Conservation (phyloP, 768 basidiomycete species). For the Serendipita sp. region DNA sequence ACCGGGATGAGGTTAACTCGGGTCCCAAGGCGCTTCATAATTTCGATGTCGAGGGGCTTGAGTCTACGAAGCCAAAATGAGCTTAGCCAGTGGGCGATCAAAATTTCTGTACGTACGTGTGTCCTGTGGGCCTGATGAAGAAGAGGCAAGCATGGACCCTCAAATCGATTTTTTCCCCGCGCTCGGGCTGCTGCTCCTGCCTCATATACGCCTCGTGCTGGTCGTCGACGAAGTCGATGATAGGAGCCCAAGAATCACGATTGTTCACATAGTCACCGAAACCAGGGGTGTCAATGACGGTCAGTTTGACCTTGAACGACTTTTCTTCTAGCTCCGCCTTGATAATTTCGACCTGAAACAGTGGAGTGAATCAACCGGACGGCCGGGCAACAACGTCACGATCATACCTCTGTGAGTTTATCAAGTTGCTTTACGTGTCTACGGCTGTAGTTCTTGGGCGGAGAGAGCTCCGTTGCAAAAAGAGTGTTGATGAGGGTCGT, state of each 20-base stretch:
- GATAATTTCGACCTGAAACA: slow-evolving; percentile 66
- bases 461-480: slow-evolving; percentile 91
- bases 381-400: background rate
- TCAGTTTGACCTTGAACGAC: slow-evolving; percentile 98
- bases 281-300: slow-evolving; percentile 66
- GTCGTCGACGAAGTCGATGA: slow-evolving; percentile 96
- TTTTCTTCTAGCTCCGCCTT: slow-evolving; percentile 99
- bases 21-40: slow-evolving; percentile 98
- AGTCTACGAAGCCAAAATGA: slow-evolving; percentile 31
- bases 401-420: slow-evolving; percentile 69
- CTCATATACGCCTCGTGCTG: slow-evolving; percentile 92
- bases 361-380: background rate
- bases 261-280: slow-evolving; percentile 80
- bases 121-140: slow-evolving; percentile 91
- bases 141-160: slow-evolving; percentile 94
- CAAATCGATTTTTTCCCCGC: slow-evolving; percentile 85
- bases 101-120: slow-evolving; percentile 50
- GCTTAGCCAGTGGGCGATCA: background rate
- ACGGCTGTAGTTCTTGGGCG: slow-evolving; percentile 73
- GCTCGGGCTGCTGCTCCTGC: slow-evolving; percentile 97
- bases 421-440: slow-evolving; percentile 93
- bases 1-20: slow-evolving; percentile 97
- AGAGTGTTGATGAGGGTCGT: slow-evolving; percentile 97
- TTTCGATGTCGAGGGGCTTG: slow-evolving; percentile 96
- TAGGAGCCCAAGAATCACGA: slow-evolving; percentile 94